These are phyloP conservation scores for Phialophora chinensis DNA, from an alignment of 2,329 filamentous ascomycete genomes.

Conservation along the genomic window DNA sequence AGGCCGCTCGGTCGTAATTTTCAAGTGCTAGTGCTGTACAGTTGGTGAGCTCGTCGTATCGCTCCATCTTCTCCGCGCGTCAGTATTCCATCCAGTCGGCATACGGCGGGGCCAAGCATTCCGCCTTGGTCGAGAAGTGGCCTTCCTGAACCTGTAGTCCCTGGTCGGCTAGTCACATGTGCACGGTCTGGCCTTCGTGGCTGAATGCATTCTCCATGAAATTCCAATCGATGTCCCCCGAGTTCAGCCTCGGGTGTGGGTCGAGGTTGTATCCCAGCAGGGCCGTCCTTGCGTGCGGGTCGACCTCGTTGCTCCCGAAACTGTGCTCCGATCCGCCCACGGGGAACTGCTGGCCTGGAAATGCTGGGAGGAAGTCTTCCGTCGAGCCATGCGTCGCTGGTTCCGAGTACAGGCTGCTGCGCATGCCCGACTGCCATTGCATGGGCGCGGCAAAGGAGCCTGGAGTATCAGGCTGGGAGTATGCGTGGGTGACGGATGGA, in stretches of 20 bases:
- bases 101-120: background rate
- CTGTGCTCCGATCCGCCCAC: conserved; percentile 40
- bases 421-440: conserved; percentile 26
- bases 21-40: background rate
- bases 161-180: conserved; percentile 26
- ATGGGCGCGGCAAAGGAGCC: conserved; percentile 30
- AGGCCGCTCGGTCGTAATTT: background rate
- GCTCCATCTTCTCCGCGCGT: background rate
- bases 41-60: background rate
- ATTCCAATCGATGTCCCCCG: conserved; percentile 38
- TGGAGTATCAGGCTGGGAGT: conserved; percentile 27
- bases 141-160: background rate
- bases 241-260: conserved; percentile 38
- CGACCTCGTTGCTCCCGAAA: conserved; percentile 37
- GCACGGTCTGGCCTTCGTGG: conserved; percentile 22
- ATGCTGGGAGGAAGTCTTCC: conserved; percentile 40
- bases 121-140: background rate
- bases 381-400: conserved; percentile 9
- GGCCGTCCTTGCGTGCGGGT: conserved; percentile 36
- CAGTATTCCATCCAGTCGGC: conserved; percentile 13
- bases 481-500: conserved; percentile 27
- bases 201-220: conserved; percentile 33
- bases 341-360: conserved; percentile 40
- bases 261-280: conserved; percentile 40
- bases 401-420: conserved; percentile 30